These are phyloP conservation scores for Xanthoconium stramineum DNA, from an alignment of 768 basidiomycete species.

Conservation along the genomic window DNA sequence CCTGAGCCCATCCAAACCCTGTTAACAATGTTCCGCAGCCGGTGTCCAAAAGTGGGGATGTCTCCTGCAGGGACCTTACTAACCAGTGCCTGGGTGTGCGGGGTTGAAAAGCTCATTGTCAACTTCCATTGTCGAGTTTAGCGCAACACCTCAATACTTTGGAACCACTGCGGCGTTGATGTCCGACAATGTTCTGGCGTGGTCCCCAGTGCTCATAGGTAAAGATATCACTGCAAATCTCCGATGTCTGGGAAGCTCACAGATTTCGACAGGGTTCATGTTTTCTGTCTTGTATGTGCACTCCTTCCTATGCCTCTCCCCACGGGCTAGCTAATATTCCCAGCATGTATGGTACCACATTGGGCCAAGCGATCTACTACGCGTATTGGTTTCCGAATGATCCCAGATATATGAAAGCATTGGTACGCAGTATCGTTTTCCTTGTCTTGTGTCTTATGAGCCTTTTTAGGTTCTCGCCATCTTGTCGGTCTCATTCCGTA, in stretches of 20 bases:
- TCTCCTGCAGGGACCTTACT: no score
- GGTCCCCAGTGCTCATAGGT: constrained; percentile 14
- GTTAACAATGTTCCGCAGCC: no score
- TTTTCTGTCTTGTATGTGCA: constrained; percentile 2
- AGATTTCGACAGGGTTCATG: not conserved
- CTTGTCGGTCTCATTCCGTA: not conserved
- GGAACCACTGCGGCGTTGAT: not conserved
- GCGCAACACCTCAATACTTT: no score
- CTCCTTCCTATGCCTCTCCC: not conserved
- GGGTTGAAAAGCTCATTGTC: no score
- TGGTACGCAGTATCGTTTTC: not conserved
- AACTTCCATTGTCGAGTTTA: no score
- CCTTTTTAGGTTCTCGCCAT: not conserved
- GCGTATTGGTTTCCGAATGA: constrained; percentile 7
- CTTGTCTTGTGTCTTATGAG: not conserved
- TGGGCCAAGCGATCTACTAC: constrained; percentile 11
- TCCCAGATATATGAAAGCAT: not conserved
- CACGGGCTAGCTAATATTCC: not conserved
- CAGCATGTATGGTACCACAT: constrained; percentile 10
- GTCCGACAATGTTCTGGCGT: not conserved
- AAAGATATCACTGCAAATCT: not conserved
- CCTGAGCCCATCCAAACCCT: no score
- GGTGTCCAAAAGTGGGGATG: no score
- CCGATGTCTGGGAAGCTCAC: not conserved
- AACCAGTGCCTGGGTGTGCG: no score